phyloP scores from a whole-genome alignment of 83 land plant genomes.

The Diphasiastrum complanatum region DNA sequence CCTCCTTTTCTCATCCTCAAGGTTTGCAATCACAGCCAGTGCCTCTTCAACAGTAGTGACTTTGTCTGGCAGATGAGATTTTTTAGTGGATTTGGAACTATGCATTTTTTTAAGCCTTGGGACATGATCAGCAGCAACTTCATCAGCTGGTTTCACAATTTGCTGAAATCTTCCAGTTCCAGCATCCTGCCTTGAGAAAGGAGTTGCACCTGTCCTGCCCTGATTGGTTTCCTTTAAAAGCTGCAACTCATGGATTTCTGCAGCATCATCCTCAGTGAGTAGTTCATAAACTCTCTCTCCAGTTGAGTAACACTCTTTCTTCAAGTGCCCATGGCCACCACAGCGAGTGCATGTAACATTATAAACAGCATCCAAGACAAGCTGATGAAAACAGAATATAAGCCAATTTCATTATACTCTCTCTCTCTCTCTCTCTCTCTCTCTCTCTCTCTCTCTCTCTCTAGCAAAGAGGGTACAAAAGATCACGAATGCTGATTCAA shows the following conservation, averaged over 20 bases:
- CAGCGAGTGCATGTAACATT: constrained; percentile 17
- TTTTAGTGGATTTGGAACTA: background rate
- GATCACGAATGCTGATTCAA: too few relatives aligned
- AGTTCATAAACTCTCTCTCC: constrained; percentile 10
- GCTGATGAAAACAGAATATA: constrained; percentile 19
- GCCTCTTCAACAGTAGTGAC: constrained; percentile 36
- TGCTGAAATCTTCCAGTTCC: background rate
- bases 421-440: too few relatives aligned
- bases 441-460: too few relatives aligned
- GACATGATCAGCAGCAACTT: constrained; percentile 16
- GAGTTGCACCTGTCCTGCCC: background rate
- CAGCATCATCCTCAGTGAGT: constrained; percentile 12
- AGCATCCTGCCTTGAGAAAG: background rate
- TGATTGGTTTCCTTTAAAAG: background rate
- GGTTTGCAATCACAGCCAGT: constrained; percentile 25
- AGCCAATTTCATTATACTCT: too few relatives aligned
- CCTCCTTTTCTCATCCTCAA: constrained; percentile 27
- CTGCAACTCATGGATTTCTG: background rate
- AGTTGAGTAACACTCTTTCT: constrained; percentile 7
- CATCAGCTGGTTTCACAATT: constrained; percentile 26
- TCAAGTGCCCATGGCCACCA: constrained; percentile 24
- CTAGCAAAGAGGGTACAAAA: too few relatives aligned
- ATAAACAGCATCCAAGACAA: constrained; percentile 22
- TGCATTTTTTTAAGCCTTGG: background rate
- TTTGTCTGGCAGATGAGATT: constrained; percentile 21